A percentile compares a stretch with the other conserved stretches of the same genome.
These are phyloP conservation scores for Entamoeba histolytica DNA, from an alignment of 208 protist genomes.

Conservation along the genomic window DNA sequence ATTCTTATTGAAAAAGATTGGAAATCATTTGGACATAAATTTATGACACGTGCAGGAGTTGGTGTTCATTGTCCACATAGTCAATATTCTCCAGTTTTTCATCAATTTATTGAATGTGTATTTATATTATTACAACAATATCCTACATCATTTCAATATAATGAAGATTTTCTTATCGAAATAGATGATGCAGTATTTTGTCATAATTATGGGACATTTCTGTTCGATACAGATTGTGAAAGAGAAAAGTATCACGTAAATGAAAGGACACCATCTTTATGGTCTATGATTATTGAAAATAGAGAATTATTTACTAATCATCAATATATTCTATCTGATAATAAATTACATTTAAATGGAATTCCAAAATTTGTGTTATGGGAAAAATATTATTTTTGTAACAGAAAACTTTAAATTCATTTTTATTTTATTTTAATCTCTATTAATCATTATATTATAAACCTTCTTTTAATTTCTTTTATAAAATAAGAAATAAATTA, in stretches of 20 bases:
- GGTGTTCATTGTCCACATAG: neutral
- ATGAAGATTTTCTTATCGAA: conserved; percentile 25
- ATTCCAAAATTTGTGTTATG: neutral
- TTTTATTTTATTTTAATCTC: too few species aligned
- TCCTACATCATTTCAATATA: conserved; percentile 39
- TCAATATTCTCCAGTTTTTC: conserved; percentile 34
- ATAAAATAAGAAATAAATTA: too few species aligned
- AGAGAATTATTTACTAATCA: neutral
- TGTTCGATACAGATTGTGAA: conserved; percentile 23
- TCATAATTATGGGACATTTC: conserved; percentile 31
- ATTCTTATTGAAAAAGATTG: conserved; percentile 74
- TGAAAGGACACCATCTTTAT: neutral
- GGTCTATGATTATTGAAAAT: neutral
- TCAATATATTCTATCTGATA: neutral
- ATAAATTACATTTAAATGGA: neutral
- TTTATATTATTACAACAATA: conserved; percentile 33
- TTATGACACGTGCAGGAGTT: conserved; percentile 31
- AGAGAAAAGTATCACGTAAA: neutral
- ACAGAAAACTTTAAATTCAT: neutral
- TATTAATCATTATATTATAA: too few species aligned
- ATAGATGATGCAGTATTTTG: conserved; percentile 15
- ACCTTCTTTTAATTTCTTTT: too few species aligned
- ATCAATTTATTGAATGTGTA: conserved; percentile 43
- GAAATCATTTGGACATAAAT: conserved; percentile 67
- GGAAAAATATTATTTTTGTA: neutral